Percentiles rank a stretch among this genome's conserved stretches.
These are phyloP conservation scores for Populus davidiana DNA, from an alignment of 345 rosid genomes.

Conservation along the genomic window DNA sequence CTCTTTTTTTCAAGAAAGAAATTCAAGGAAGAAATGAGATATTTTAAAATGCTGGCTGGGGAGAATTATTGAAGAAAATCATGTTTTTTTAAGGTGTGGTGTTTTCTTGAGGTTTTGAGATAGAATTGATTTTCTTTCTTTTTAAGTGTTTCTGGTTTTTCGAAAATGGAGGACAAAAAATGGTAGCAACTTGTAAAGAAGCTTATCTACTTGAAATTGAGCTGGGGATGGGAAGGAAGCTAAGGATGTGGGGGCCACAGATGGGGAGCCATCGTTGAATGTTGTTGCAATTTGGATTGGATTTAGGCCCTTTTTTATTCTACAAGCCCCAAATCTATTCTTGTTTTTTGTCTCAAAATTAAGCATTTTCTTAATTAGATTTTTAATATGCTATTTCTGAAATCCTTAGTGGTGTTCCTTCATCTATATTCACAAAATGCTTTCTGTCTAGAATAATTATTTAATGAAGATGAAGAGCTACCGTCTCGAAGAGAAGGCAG, in stretches of 20 bases:
- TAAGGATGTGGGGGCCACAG: background rate
- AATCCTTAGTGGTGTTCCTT: too few relatives aligned
- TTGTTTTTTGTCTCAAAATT: too few relatives aligned
- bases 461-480: too few relatives aligned
- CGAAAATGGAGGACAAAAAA: background rate
- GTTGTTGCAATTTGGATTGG: background rate
- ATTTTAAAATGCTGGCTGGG: background rate
- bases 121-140: too few relatives aligned
- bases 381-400: too few relatives aligned
- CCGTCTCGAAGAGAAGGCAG: too few relatives aligned
- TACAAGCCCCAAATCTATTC: too few relatives aligned
- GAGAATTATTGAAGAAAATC: background rate
- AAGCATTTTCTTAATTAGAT: too few relatives aligned
- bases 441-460: too few relatives aligned
- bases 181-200: background rate
- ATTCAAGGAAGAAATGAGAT: background rate
- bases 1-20: background rate
- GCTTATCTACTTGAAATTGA: conserved; percentile 24
- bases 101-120: background rate
- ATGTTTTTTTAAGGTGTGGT: background rate
- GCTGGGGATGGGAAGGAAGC: background rate
- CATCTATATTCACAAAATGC: too few relatives aligned
- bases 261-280: background rate
- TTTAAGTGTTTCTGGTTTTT: background rate
- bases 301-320: background rate